Base-by-base conservation (phyloP, 257 asterid genomes). In the Solanum ahanhuiri region DNA sequence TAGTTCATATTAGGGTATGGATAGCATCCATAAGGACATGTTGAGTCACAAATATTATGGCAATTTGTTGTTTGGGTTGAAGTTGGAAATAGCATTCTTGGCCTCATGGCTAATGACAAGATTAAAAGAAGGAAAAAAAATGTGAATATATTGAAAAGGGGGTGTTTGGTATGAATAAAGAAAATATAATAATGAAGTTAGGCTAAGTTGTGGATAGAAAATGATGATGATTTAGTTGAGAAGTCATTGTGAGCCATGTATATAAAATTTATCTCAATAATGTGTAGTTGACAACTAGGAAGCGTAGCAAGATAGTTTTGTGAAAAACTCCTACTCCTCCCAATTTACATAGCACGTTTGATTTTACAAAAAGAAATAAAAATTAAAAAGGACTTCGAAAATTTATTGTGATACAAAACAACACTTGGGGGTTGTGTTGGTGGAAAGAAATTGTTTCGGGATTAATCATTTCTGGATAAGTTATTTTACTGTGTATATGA, bases 191-290 rank as follows among this genome's bases (percentile, higher is more conserved):
- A 77, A 77, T 43, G 25, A 63, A 45, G 66, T 79, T 79, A 28
- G 84, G 84, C 45, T 79, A 45, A 63, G 84, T 79, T 79, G 84
- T 45, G 84, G 84, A 1, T 79, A 79, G 41, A 79, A 79, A 79
- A 45, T 25, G 66, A 45, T 15, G 66, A 45, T 45, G 41, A 15
- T 79, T 79, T 79, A 17, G 66, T n/a, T 79, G 67, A 79, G 23
- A 23, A 45, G 84, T 79, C 84, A 79, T 79, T 45, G 84, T 45
- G 84, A 79, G 54, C 66, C 66, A 79, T 79, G 25, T 45, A 79
- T 45, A 63, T 45, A 8, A 45, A 45, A 15, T 45, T 23, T 23
- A 60, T 45, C 5, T 41, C 1, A 79, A 69, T 3, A 77, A 41
- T 45, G 66, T 45, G 66, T 79, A 79, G 64, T 45, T 45, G 64